Evolutionary conservation across 768 basidiomycete species (phyloP).

Genomic region (Royoungia palumana): DNA sequence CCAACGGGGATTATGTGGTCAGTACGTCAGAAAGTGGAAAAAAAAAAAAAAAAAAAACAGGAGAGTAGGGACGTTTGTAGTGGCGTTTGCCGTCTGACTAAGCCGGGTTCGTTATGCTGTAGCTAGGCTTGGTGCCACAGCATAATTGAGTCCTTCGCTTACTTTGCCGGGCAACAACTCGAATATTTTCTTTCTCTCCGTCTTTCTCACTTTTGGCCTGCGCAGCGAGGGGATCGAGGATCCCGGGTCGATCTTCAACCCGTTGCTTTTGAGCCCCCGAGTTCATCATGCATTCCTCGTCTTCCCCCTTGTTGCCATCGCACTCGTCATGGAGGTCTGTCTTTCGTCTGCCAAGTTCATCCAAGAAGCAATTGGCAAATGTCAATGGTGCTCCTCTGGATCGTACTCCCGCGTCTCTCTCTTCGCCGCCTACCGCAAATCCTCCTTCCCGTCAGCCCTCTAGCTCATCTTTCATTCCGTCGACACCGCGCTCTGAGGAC

Average conservation of each 20-base stretch:
- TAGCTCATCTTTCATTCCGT: conserved; percentile 51
- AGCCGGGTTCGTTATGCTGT: conserved; percentile 19
- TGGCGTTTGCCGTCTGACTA: conserved; percentile 33
- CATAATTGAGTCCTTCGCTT: conserved; percentile 12
- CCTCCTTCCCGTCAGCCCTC: conserved; percentile 34
- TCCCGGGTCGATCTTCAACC: conserved; percentile 25
- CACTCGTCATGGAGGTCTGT: conserved; percentile 63
- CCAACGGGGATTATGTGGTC: background rate
- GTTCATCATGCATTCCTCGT: conserved; percentile 24
- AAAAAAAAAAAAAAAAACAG: background rate
- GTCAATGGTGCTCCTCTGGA: conserved; percentile 46
- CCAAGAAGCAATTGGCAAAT: conserved; percentile 48
- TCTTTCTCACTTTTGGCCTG: background rate
- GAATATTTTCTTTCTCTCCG: conserved; percentile 18
- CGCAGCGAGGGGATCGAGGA: conserved; percentile 19
- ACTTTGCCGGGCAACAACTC: conserved; percentile 12
- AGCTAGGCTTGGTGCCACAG: conserved; percentile 4
- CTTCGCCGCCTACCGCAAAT: conserved; percentile 20
- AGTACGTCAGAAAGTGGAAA: background rate
- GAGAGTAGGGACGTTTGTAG: conserved; percentile 6
- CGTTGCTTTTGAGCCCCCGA: background rate
- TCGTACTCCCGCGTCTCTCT: conserved; percentile 33
- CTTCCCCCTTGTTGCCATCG: conserved; percentile 23
- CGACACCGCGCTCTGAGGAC: conserved; percentile 50
- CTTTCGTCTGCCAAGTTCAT: conserved; percentile 66